A percentile compares a stretch with the other conserved stretches of the same genome.
Conservation (phyloP, 1,284 basidiomycete species). For the Trichosporon ovoides region DNA sequence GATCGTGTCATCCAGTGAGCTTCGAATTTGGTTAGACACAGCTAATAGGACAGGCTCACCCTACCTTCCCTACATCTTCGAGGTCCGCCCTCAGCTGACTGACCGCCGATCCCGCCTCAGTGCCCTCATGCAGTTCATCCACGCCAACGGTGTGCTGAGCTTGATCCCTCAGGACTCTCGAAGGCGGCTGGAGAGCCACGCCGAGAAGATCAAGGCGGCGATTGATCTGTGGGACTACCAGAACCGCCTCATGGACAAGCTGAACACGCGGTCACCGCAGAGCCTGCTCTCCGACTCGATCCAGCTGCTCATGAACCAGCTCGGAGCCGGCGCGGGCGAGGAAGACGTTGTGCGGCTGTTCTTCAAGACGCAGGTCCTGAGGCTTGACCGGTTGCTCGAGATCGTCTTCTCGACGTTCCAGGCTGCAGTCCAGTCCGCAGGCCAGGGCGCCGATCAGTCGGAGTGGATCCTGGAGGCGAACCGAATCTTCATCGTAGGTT, state of each 20-base stretch:
- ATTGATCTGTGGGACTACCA: slow-evolving; percentile 80
- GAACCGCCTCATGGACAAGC: slow-evolving; percentile 53
- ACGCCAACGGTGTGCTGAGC: slow-evolving; percentile 68
- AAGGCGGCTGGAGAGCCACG: slow-evolving; percentile 72
- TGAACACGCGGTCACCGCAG: slow-evolving; percentile 31
- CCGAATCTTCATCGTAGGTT: slow-evolving; percentile 60
- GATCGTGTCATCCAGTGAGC: slow-evolving; percentile 47
- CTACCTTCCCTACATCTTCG: slow-evolving; percentile 69
- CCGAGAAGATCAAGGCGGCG: slow-evolving; percentile 79
- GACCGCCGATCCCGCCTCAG: slow-evolving; percentile 69
- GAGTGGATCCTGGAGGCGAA: slow-evolving; percentile 64
- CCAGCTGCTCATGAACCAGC: slow-evolving; percentile 31
- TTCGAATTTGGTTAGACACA: background rate
- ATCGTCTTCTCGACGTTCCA: slow-evolving; percentile 35
- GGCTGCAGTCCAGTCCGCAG: slow-evolving; percentile 23
- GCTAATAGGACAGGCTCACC: slow-evolving; percentile 56
- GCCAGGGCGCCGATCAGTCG: slow-evolving; percentile 39
- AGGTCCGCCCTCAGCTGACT: slow-evolving; percentile 71
- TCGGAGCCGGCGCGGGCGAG: slow-evolving; percentile 47
- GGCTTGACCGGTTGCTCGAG: slow-evolving; percentile 44
- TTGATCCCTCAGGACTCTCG: slow-evolving; percentile 77
- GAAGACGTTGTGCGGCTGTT: slow-evolving; percentile 74
- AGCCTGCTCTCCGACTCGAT: slow-evolving; percentile 50
- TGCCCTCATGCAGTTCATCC: slow-evolving; percentile 81
- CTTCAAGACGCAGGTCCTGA: slow-evolving; percentile 64